Evolutionary conservation across 352 stramenopile genomes (phyloP), one percentile per base, ranked within the genome.

Genomic region (Pythium chondricola): DNA sequence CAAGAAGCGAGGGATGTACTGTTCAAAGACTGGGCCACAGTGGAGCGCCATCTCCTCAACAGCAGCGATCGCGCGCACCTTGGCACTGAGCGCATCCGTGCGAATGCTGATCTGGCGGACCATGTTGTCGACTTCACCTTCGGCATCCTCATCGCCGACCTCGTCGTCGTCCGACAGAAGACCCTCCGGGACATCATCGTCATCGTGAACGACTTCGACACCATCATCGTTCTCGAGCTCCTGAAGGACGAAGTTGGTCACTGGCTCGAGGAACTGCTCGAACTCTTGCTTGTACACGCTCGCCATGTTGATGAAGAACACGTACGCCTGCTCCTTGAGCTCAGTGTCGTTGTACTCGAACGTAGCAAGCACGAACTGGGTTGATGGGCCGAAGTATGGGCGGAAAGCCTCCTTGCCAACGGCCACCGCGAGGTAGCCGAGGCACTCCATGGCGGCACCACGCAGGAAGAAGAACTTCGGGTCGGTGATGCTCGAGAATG

Each of bases 251-350:
- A 85, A 63, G 2, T 65, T 83, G 20, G 82, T 80, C 24, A 74
- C 74, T 51, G 85, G 64, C 33, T 91, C 71, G 16, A 99, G 71
- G 56, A 97, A 97, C 24, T 89, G 94, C 27, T 81, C 74, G 65
- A 99, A 98, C 69, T 98, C 94, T 48, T 97, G 85, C 67, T 97
- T 97, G 86, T 98, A 98, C 25, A 98, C 95, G 61, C 98, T 98
- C 48, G 93, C 90, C 40, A 98, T 69, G 65, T 99, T 99, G 38
- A 97, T 97, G 67, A 99, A 98, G 56, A 97, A 97, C 18, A 96
- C 94, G 66, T 98, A 98, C 26, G 89, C 88, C 69, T 98, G 97
- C 62, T 99, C 96, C 65, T 98, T 97, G 33, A 99, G 82, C 67
- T 98, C 94, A 18, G 89, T 97, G 55, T 94, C 93, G 37, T 98